Evolutionary conservation across 164 flowering plant species (phyloP), one percentile per base, ranked within the genome.

Genomic region (Hamamelis virginiana): DNA sequence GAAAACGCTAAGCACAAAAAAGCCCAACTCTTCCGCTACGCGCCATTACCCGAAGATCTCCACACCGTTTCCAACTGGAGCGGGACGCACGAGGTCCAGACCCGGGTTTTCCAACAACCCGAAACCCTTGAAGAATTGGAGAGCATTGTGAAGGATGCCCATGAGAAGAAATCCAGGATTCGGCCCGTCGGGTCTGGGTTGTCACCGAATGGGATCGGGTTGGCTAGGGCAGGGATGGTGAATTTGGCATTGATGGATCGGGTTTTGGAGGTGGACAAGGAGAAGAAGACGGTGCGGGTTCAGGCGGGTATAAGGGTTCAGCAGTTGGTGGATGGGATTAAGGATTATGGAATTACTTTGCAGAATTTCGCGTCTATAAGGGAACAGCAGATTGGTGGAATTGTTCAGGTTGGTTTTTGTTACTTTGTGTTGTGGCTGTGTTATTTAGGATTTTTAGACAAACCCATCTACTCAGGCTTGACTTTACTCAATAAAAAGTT

Each of bases 311-410:
- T 86, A 47, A 77, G 99, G 75, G 99, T 95, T 66, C 95, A 89
- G 83, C 83, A 88, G 78, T 79, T 95, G 72, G 97, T 91, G 25
- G 98, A 95, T 80, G 91, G 77, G 68, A 85, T 95, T 58, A 91
- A 91, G 76, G 96, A 92, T 51, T 56, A 80, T 71, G 99, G 98
- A 3, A 77, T 95, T 25, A 92, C 97, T 12, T 75, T 92, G 77
- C 97, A 95, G 89, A 95, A 95, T 75, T 92, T 92, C 56, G 98
- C 99, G 5, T 95, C 99, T 3, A 95, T 95, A 61, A 76, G 97
- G 77, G 99, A 95, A 79, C 99, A 92, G 82, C 99, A 95, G 73
- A 83, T 95, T 72, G 99, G 99, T 23, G 98, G 99, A 70, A 92
- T 95, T 61, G 60, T 92, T 75, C 99, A 95, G 97, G 99, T 94